Percentiles rank a stretch among this genome's conserved stretches.
Evolutionary conservation across 2,329 filamentous ascomycete species (phyloP).

Genomic region (Xylaria sp.): DNA sequence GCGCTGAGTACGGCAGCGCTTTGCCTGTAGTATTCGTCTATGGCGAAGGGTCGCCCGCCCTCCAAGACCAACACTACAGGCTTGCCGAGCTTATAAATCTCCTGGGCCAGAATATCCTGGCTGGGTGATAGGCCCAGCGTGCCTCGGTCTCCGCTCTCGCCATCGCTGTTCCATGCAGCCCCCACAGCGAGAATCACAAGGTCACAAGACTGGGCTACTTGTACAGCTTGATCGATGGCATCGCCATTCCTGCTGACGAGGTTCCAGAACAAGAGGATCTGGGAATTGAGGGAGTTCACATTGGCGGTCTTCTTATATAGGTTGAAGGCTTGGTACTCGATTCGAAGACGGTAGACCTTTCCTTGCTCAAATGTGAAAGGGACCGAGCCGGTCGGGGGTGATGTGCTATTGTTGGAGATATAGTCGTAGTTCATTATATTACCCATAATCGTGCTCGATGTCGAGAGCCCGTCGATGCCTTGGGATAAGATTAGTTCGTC

Average conservation of each 20-base stretch:
- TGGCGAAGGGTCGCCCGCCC: conserved; percentile 56
- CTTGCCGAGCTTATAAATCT: conserved; percentile 54
- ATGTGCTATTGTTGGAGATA: conserved; percentile 52
- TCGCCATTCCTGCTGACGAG: conserved; percentile 53
- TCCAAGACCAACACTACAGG: conserved; percentile 57
- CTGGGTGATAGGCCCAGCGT: conserved; percentile 52
- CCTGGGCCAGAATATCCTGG: conserved; percentile 53
- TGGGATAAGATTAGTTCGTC: conserved; percentile 46
- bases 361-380: conserved; percentile 54
- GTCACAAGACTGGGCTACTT: conserved; percentile 52
- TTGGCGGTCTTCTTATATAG: conserved; percentile 55
- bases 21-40: conserved; percentile 53
- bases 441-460: conserved; percentile 51
- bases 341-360: conserved; percentile 51
- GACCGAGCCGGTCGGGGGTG: conserved; percentile 52
- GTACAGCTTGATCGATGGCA: conserved; percentile 50
- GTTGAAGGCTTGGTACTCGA: conserved; percentile 58
- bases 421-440: conserved; percentile 56
- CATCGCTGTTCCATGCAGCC: conserved; percentile 59
- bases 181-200: conserved; percentile 55
- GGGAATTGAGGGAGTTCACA: conserved; percentile 55
- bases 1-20: conserved; percentile 55
- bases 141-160: conserved; percentile 56
- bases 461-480: conserved; percentile 44
- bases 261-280: conserved; percentile 59